Conservation (phyloP, 139 green algal species). For the Deuterostichococcus epilithicus region DNA sequence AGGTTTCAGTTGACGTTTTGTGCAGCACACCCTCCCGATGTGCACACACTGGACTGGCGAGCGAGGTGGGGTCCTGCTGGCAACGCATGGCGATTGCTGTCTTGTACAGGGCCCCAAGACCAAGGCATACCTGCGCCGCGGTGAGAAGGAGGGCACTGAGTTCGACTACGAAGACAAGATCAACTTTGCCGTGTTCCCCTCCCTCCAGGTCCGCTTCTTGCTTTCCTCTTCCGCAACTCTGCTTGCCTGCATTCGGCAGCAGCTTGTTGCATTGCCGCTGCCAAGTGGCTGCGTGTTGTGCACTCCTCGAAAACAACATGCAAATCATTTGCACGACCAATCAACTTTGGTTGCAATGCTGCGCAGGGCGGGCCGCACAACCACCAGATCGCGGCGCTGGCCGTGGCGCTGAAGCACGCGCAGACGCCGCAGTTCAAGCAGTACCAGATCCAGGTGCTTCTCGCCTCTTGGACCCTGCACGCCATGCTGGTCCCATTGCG, state of each 20-base stretch:
- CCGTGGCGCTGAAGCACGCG: conserved; percentile 76
- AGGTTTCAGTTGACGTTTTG: neutral
- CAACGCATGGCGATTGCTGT: neutral
- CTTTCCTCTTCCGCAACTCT: too few relatives aligned
- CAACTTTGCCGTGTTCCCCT: conserved; percentile 85
- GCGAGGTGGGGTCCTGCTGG: too few relatives aligned
- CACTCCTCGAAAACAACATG: too few relatives aligned
- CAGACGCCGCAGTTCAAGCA: conserved; percentile 50
- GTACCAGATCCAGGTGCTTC: conserved; percentile 46
- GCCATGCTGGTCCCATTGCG: too few relatives aligned
- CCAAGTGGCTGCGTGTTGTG: too few relatives aligned
- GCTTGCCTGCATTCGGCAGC: too few relatives aligned
- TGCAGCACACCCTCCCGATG: neutral
- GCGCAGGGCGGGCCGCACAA: conserved; percentile 83
- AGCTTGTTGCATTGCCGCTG: too few relatives aligned
- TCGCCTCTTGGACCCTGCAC: too few relatives aligned
- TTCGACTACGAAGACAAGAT: conserved; percentile 85
- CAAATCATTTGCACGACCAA: neutral
- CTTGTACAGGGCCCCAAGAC: conserved; percentile 62
- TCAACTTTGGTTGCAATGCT: too few relatives aligned
- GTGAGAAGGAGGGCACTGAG: conserved; percentile 46
- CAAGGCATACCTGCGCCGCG: conserved; percentile 37
- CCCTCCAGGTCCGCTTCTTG: conserved; percentile 27
- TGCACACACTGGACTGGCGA: too few relatives aligned
- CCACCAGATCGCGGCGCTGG: conserved; percentile 79